Evolutionary conservation across 2,329 filamentous ascomycete species (phyloP).

Genomic region (Fusarium palustre): DNA sequence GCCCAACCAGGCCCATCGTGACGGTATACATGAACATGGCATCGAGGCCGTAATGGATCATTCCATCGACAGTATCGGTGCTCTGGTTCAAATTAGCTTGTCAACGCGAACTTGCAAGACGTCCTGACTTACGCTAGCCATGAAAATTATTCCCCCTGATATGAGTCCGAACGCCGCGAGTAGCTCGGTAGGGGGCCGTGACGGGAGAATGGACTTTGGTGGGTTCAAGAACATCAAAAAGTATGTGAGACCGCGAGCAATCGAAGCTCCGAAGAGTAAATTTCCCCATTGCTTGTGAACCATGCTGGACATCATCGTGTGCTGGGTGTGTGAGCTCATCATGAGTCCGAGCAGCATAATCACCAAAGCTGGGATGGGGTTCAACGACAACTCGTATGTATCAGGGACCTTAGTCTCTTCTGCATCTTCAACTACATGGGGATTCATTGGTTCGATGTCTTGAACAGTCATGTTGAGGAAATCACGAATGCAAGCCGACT

Average conservation of each 20-base stretch:
- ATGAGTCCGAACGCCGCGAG: slow-evolving; percentile 88
- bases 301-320: slow-evolving; percentile 87
- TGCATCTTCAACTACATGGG: slow-evolving; percentile 59
- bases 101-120: no score
- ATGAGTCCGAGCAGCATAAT: slow-evolving; percentile 90
- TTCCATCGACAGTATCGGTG: slow-evolving; percentile 79
- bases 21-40: slow-evolving; percentile 96
- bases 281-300: slow-evolving; percentile 94
- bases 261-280: slow-evolving; percentile 82
- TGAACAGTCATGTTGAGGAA: slow-evolving; percentile 69
- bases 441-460: slow-evolving; percentile 50
- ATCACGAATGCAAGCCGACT: slow-evolving; percentile 76
- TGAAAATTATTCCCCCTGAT: slow-evolving; percentile 89
- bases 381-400: slow-evolving; percentile 80
- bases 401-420: slow-evolving; percentile 68
- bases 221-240: slow-evolving; percentile 82
- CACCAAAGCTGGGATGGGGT: slow-evolving; percentile 87
- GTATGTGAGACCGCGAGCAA: slow-evolving; percentile 84
- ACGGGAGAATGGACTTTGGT: slow-evolving; percentile 81
- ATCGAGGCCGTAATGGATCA: slow-evolving; percentile 81
- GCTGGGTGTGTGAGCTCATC: slow-evolving; percentile 94
- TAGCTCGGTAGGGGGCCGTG: slow-evolving; percentile 90
- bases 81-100: slow-evolving; percentile 60
- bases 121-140: slow-evolving; percentile 77
- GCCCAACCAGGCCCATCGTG: slow-evolving; percentile 82